Base-by-base conservation (phyloP, 2,329 filamentous ascomycete species). In the Proliferodiscus dingleyae region DNA sequence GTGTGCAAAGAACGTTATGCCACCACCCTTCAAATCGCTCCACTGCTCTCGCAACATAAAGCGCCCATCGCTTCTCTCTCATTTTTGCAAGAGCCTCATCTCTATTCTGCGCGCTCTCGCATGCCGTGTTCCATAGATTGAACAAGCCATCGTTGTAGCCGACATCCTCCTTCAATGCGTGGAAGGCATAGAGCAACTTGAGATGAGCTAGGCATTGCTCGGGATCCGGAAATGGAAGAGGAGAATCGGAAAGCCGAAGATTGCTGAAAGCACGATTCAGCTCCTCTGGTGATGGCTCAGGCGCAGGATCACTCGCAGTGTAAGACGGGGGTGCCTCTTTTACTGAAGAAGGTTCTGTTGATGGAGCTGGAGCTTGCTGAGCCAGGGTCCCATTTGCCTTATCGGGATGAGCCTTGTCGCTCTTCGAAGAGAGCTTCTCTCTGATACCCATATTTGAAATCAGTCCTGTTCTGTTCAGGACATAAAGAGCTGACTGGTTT, bases 51-150 rank as follows among this genome's bases (percentile, higher is more conserved):
- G 80, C 74, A 4, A 88, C 73, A 60, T 80, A 89, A 8, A 89
- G 61, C 0, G 77, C 76, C 86, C 86, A 89, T 60, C 85, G 70
- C 68, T 88, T 88, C 66, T 89, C 85, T 11, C 80, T 71, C 23
- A 87, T 67, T 40, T 71, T 70, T 43, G 75, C 73, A 11, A 80
- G 65, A 2, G 69, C 66, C 51, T 67, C 66, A 42, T 56, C 59
- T 15, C 61, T 62, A n/a, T 68, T 58, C 1, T 67, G 63, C 6
- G 66, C 61, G n/a, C 63, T 56, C 13, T 59, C 56, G 7, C 59
- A 58, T 36, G 51, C 26, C 53, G 51, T 15, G 53, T 85, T 77
- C 57, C 68, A 70, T 39, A 89, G 71, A 2, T 75, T 77, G 65
- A 82, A 90, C 1, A 89, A 67, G 0, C 81, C 81, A 55, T 89